Percentiles rank a stretch among this genome's conserved stretches.
Evolutionary conservation across 495 filamentous ascomycete genomes (phyloP).

Genomic region (Aspergillus sparsus): DNA sequence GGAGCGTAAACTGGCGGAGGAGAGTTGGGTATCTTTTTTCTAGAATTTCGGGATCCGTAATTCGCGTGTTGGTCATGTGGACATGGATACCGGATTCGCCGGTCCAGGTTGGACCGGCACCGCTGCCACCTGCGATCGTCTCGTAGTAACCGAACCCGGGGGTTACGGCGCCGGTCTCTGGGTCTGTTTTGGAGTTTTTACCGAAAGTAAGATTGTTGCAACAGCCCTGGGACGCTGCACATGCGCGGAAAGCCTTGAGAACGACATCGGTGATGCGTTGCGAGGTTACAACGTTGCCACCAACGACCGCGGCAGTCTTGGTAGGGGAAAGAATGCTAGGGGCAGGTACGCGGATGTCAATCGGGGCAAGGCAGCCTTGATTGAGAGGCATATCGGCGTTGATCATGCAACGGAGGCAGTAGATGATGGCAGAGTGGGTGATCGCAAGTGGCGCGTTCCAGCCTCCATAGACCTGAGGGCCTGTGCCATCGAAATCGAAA

Average conservation of each 20-base stretch:
- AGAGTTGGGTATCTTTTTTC: constrained; percentile 91
- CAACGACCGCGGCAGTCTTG: constrained; percentile 87
- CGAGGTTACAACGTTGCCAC: constrained; percentile 89
- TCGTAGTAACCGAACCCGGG: constrained; percentile 98
- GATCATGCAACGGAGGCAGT: constrained; percentile 91
- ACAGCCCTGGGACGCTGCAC: constrained; percentile 87
- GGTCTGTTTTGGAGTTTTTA: constrained; percentile 44
- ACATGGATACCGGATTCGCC: constrained; percentile 89
- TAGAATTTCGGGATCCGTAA: constrained; percentile 95
- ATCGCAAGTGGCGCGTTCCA: constrained; percentile 95
- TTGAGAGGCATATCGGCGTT: constrained; percentile 93
- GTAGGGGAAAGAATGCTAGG: constrained; percentile 84
- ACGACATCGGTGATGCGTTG: constrained; percentile 96
- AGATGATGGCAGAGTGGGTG: constrained; percentile 94
- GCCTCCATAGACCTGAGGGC: constrained; percentile 90
- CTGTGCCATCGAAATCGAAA: constrained; percentile 86
- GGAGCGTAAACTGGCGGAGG: constrained; percentile 78
- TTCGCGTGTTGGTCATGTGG: constrained; percentile 99
- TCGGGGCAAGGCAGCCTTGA: constrained; percentile 89
- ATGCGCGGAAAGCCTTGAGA: constrained; percentile 84
- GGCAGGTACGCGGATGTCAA: constrained; percentile 81
- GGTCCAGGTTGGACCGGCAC: constrained; percentile 84
- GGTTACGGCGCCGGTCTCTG: constrained; percentile 78
- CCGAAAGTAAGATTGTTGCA: constrained; percentile 78
- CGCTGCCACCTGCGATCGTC: constrained; percentile 90